Conservation (phyloP, 2,329 filamentous ascomycete species). For the Lachnellula occidentalis region DNA sequence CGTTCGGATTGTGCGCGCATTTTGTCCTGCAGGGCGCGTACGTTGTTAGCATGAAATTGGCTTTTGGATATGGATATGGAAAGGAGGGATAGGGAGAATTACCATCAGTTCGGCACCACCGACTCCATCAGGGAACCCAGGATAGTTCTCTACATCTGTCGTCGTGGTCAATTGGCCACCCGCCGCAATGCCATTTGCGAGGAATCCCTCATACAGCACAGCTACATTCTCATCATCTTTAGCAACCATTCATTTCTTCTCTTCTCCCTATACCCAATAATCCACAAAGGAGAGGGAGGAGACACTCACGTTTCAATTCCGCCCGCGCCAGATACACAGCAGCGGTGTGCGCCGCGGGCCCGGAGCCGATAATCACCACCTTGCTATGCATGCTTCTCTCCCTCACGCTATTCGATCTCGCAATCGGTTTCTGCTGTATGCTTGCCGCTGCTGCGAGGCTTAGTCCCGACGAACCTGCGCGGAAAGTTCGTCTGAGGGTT, state of each 20-base stretch:
- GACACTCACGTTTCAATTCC: conserved; percentile 66
- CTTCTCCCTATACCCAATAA: background rate
- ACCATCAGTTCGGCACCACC: conserved; percentile 81
- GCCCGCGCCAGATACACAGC: conserved; percentile 94
- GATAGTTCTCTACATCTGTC: conserved; percentile 97
- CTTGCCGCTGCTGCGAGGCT: conserved; percentile 67
- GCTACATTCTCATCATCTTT: conserved; percentile 36
- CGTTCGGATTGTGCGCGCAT: conserved; percentile 89
- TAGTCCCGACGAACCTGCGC: conserved; percentile 67
- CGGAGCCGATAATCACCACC: conserved; percentile 90
- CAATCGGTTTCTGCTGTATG: conserved; percentile 51
- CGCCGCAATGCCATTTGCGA: conserved; percentile 92
- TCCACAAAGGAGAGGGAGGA: background rate
- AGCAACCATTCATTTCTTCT: conserved; percentile 25
- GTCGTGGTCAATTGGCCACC: conserved; percentile 97
- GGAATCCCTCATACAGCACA: conserved; percentile 94
- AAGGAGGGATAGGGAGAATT: background rate
- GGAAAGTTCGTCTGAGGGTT: conserved; percentile 68
- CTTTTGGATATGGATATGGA: background rate
- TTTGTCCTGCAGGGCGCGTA: conserved; percentile 47
- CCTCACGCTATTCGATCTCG: conserved; percentile 17
- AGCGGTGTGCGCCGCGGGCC: conserved; percentile 94
- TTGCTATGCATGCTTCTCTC: conserved; percentile 79
- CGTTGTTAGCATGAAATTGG: background rate
- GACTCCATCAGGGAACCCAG: conserved; percentile 86